A percentile compares a stretch with the other conserved stretches of the same genome.
These are phyloP conservation scores for Solanum piurae DNA, from an alignment of 257 asterid genomes.

Conservation along the genomic window DNA sequence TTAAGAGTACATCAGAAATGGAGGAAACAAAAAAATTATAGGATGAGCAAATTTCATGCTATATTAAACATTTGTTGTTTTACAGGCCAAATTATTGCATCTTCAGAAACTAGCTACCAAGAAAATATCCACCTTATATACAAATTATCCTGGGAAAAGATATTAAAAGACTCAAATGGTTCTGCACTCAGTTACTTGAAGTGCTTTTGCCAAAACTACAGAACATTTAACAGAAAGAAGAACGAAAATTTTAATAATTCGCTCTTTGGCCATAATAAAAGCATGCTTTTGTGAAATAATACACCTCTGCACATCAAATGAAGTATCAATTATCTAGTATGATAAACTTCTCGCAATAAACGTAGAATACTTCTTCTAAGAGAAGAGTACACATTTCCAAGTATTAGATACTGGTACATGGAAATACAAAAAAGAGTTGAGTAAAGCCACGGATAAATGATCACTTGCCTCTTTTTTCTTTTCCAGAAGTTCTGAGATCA, in stretches of 20 bases:
- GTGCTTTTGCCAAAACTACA: neutral
- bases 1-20: neutral
- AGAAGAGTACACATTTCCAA: neutral
- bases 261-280: neutral
- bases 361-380: neutral
- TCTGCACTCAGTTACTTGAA: neutral
- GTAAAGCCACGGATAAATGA: slow-evolving; percentile 4
- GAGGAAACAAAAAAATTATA: neutral
- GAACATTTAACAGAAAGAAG: neutral
- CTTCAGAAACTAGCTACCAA: neutral
- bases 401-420: neutral
- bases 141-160: neutral
- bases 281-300: neutral
- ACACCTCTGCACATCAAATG: neutral
- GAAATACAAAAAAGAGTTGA: neutral
- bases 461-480: slow-evolving; percentile 68
- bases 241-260: neutral
- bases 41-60: neutral
- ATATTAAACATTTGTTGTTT: neutral
- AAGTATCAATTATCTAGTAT: neutral
- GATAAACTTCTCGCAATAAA: neutral
- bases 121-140: neutral
- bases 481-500: slow-evolving; percentile 64
- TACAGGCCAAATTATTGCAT: neutral
- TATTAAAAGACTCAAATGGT: neutral